Evolutionary conservation across 2,329 filamentous ascomycete genomes (phyloP), one percentile per base, ranked within the genome.

Genomic region (Gnomoniopsis sp.): DNA sequence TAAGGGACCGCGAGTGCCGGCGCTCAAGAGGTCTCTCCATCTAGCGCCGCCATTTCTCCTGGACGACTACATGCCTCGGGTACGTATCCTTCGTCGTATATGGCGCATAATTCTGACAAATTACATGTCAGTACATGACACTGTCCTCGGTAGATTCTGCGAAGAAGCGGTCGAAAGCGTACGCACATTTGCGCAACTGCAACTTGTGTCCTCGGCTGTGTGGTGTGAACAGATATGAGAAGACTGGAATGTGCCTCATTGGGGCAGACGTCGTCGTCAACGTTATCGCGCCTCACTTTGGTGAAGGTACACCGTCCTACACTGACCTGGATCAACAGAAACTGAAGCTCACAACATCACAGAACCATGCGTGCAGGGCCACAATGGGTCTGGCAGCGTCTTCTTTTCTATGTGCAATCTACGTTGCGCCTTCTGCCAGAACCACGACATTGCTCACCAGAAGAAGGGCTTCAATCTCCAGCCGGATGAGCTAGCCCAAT

Each of bases 201-300:
- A 96, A 95, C 66, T 79, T 96, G 8, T 96, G 90, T 66, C 90
- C 91, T 2, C 81, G 89, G 14, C 75, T 85, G 49, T 95, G 91
- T 71, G 85, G 87, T 55, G 88, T 93, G 36, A 92, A 96, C 70
- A 85, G 90, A n/a, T 91, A 86, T 67, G 85, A 93, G 72, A 88
- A 81, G 64, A 90, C 88, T 1, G 91, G 90, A 15, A 81, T 89
- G 68, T 96, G 90, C 69, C 77, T 95, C 60, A 88, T 95, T 65
- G 90, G 90, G 15, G 81, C 88, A 60, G 87, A 82, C 49, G 89
- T 86, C 57, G 91, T 91, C 67, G 89, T 95, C 65, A 92, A 91
- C 69, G 89, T 90, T 8, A 91, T 96, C 64, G 90, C 90, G 59
- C 91, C 90, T 53, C 91, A 95, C 72, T 93, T 93, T 70, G 90